Evolutionary conservation across 345 rosid genomes (phyloP).

Genomic region (Sisymbrium altissimum): DNA sequence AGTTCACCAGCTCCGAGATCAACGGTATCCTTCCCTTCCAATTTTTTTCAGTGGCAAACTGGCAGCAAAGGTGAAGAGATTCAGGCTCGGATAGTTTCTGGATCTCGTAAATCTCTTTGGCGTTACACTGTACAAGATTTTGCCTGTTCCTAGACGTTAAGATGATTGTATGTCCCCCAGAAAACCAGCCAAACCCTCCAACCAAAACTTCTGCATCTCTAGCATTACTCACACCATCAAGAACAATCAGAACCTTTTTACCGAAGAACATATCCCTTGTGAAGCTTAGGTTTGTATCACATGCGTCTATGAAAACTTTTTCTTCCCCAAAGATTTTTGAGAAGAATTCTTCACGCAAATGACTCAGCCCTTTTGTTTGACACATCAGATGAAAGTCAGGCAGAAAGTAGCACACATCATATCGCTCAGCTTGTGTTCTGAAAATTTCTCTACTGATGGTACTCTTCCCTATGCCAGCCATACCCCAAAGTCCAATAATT

Average conservation of each 20-base stretch:
- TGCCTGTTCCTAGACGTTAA: constrained; percentile 26
- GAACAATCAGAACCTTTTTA: constrained; percentile 23
- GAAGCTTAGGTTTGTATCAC: constrained; percentile 12
- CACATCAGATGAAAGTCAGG: constrained; percentile 17
- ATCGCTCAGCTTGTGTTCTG: neutral
- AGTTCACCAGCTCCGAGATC: neutral
- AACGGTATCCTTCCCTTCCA: neutral
- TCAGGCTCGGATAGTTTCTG: neutral
- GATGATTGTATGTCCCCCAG: constrained; percentile 28
- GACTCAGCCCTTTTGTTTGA: neutral
- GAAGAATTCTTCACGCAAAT: constrained; percentile 23
- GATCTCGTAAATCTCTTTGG: constrained; percentile 2
- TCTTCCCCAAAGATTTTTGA: constrained; percentile 11
- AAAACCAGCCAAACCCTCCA: constrained; percentile 24
- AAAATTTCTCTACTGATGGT: neutral
- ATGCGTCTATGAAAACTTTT: neutral
- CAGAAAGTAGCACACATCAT: constrained; percentile 18
- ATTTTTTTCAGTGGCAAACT: neutral
- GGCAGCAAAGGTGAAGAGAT: constrained; percentile 3
- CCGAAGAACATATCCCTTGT: neutral
- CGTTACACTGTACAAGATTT: constrained; percentile 18
- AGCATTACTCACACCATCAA: constrained; percentile 26
- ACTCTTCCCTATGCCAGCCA: constrained; percentile 29
- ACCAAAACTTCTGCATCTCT: constrained; percentile 19
- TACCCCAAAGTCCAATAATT: constrained; percentile 29